Evolutionary conservation across 1,139 yeast genomes (phyloP), one percentile per base, ranked within the genome.

Genomic region (Taphrina deformans): DNA sequence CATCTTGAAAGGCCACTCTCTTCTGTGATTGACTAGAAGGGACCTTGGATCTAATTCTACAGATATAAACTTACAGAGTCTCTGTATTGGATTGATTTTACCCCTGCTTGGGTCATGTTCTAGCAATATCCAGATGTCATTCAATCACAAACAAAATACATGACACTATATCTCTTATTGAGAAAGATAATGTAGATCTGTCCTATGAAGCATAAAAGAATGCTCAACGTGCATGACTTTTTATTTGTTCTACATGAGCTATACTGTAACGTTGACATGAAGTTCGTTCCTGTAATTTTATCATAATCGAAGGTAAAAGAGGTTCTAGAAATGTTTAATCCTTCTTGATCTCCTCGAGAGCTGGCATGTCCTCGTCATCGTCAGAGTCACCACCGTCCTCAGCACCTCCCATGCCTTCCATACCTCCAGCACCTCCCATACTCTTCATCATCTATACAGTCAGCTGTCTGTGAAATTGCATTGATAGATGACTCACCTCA

Each of bases 311-410:
- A n/a, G 16, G 16, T 38, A 7, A n/a, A n/a, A 10, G 33, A 29
- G 10, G 33, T 29, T 6, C 10, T 29, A 29, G 33, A 29, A 6
- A 10, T 29, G 33, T 29, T 38, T 7, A 44, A n/a, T 21, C 48
- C 44, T 61, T 40, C 51, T 62, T 68, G 31, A 59, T 67, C 18
- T 61, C 60, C 29, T 48, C 69, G 23, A 67, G 65, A 50, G 69
- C 67, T 29, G 70, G 67, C 56, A 58, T 24, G 16, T 69, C 68
- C n/a, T 62, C 64, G 44, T 56, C 68, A 33, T 67, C 67, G 52
- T 68, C 68, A 16, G 67, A 68, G 29, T 53, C 66, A 24, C 58
- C 65, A 4, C 18, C 45, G 3, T 31, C 65, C 21, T 26, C 35
- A 1, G 23, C 65, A 10, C 31, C 58, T 26, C 35, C 53, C 10